Base-by-base conservation (phyloP, 352 stramenopile species). In the Phytopythium cucurbitacearum region DNA sequence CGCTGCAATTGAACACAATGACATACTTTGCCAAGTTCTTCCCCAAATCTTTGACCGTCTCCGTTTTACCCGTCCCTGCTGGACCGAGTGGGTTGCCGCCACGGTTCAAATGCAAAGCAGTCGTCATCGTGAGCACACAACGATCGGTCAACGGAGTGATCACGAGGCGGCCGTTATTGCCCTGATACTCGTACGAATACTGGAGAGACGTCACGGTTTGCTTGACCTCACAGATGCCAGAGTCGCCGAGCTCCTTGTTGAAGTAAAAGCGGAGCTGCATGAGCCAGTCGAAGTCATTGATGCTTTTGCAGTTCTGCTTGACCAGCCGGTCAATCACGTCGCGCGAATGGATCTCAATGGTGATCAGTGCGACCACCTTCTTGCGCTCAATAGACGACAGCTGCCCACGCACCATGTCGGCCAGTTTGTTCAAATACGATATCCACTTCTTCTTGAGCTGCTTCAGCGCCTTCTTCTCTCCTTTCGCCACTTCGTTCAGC, bases 321-420 rank as follows among this genome's bases (percentile, higher is more conserved):
- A 97, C 85, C 48, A 98, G 74, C 5, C 90, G 82, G 53, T 97
- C 89, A 35, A 98, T 93, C 32, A 98, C 93, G 65, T 98, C 95
- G 37, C 95, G 89, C 55, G 91, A 97, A 56, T 99, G 95, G 41
- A 98, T 97, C 65, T 99, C 95, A 62, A 98, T 98, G 36, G 94
- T 98, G 68, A 99, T 98, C 12, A 99, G 70, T 39, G 94, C 96
- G 38, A 98, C 97, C 6, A 98, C 95, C 72, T 98, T 98, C 48
- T 95, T 97, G 13, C 95, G 89, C 11, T 98, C 91, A 32, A 89
- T 93, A 4, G 86, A 64, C 9, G 82, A 88, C 4, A 98, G 71
- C 53, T 95, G 80, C 0, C 89, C 87, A 12, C 90, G 85, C 46
- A 98, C 87, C 85, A 98, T 95, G 44, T 98, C 89, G 0, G 88